These are phyloP conservation scores for Colletotrichum spinosum DNA, from an alignment of 2,329 filamentous ascomycete species.

Conservation along the genomic window DNA sequence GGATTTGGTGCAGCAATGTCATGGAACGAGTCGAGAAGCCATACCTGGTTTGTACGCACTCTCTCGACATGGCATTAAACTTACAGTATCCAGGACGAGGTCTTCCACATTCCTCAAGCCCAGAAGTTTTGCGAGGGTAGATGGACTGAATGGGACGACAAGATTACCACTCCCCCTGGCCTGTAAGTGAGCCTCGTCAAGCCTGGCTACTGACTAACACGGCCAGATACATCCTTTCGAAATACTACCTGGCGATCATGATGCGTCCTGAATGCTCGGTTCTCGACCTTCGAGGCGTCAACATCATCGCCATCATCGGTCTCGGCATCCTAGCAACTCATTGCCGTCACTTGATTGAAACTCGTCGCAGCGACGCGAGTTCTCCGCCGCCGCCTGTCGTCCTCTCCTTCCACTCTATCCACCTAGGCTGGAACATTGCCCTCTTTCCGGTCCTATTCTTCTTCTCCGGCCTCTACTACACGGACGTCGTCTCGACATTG, in stretches of 20 bases:
- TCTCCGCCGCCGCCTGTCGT: conserved; percentile 30
- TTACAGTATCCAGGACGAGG: conserved; percentile 72
- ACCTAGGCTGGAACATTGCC: conserved; percentile 81
- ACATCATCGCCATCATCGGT: conserved; percentile 55
- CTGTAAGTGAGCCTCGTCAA: conserved; percentile 62
- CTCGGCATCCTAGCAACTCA: conserved; percentile 59
- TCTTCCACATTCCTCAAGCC: conserved; percentile 92
- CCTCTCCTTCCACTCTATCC: conserved; percentile 58
- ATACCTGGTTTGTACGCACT: conserved; percentile 58
- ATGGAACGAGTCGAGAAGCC: conserved; percentile 59
- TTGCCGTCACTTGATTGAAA: conserved; percentile 65
- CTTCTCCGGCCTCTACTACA: conserved; percentile 96
- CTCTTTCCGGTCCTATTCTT: conserved; percentile 95
- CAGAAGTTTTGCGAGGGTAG: conserved; percentile 84
- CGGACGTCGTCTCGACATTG: conserved; percentile 85
- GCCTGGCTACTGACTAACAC: not conserved
- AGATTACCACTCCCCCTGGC: conserved; percentile 96
- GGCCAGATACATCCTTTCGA: conserved; percentile 59
- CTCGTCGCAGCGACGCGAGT: conserved; percentile 42
- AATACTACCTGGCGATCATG: conserved; percentile 44
- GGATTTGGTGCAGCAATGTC: conserved; percentile 54
- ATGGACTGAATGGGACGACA: conserved; percentile 89
- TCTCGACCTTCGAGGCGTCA: conserved; percentile 61
- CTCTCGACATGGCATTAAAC: fast-evolving
- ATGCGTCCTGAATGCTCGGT: conserved; percentile 48